Evolutionary conservation across 768 basidiomycete genomes (phyloP), one percentile per base, ranked within the genome.

Genomic region (Termitomyces sp.): DNA sequence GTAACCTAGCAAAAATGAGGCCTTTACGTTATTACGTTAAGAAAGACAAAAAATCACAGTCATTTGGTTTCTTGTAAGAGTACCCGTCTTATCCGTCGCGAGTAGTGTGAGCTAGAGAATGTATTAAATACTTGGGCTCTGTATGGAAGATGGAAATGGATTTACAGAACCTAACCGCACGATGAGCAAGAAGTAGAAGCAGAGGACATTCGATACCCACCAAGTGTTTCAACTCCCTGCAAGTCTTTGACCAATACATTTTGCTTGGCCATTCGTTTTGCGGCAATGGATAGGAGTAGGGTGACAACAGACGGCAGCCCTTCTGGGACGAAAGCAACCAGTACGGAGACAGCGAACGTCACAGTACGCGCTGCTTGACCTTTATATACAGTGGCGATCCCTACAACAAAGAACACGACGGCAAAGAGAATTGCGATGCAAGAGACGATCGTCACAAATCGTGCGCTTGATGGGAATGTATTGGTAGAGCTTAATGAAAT

Each of bases 41-140:
- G 16, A n/a, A 9, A 10, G 2, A 4, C 4, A 18, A 20, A 32
- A 16, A 55, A 74, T 58, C 57, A 75, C 86, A 14, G 87, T 87
- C 87, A 88, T 88, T 67, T 87, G 86, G 67, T 88, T 88, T 43
- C 84, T 72, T 10, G 87, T 88, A 55, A 88, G 69, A 16, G 87
- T 88, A 12, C 87, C 87, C 1, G 87, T 88, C 69, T 88, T 88
- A 66, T 88, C 87, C 9, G 87, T 87, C 5, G 87, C 87, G 13
- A 88, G 72, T 12, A 87, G 75, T 0, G 86, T 88, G 23, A 87
- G 71, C 82, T 84, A 61, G n/a, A 49, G 50, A 16, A 47, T n/a
- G 50, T 65, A 50, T 68, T 63, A 33, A 58, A 57, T 20, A 44
- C 32, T 1, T 20, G 10, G 47, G 33, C 49, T 43, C 26, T 12